These are phyloP conservation scores for Lentinula edodes DNA, from an alignment of 768 basidiomycete genomes.

Conservation along the genomic window DNA sequence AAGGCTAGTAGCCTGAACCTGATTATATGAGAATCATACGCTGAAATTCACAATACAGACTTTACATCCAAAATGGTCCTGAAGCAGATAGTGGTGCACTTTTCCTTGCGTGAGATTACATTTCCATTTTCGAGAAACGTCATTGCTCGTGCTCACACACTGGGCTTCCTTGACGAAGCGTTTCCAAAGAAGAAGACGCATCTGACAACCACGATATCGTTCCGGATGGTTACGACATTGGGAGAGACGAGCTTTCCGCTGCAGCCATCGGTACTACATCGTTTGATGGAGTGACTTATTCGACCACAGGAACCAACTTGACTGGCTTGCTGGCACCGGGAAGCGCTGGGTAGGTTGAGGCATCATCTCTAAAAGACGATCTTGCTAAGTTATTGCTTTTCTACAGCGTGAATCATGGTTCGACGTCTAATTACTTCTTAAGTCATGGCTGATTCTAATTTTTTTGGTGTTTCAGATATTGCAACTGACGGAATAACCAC, in stretches of 20 bases:
- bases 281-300: constrained; percentile 28
- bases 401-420: constrained; percentile 1
- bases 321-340: constrained; percentile 36
- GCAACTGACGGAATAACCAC: constrained; percentile 39
- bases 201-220: constrained; percentile 33
- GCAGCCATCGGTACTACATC: constrained; percentile 12
- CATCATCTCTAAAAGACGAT: not conserved
- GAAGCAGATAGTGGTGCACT: constrained; percentile 40
- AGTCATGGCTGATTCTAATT: not conserved
- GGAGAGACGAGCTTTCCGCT: constrained; percentile 12
- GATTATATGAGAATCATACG: not conserved
- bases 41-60: not conserved
- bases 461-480: constrained; percentile 26
- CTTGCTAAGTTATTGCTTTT: not conserved
- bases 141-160: not conserved
- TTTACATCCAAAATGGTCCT: constrained; percentile 32
- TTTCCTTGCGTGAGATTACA: constrained; percentile 48
- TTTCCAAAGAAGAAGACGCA: constrained; percentile 20
- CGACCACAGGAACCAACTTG: constrained; percentile 27
- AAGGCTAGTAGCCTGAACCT: constrained; percentile 39
- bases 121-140: not conserved
- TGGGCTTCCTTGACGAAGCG: not conserved
- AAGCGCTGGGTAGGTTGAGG: constrained; percentile 28
- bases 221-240: constrained; percentile 45
- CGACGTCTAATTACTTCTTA: not conserved